A percentile compares a stretch with the other conserved stretches of the same genome.
Evolutionary conservation across 495 filamentous ascomycete species (phyloP).

Genomic region (Podospora bellae-mahoneyi): DNA sequence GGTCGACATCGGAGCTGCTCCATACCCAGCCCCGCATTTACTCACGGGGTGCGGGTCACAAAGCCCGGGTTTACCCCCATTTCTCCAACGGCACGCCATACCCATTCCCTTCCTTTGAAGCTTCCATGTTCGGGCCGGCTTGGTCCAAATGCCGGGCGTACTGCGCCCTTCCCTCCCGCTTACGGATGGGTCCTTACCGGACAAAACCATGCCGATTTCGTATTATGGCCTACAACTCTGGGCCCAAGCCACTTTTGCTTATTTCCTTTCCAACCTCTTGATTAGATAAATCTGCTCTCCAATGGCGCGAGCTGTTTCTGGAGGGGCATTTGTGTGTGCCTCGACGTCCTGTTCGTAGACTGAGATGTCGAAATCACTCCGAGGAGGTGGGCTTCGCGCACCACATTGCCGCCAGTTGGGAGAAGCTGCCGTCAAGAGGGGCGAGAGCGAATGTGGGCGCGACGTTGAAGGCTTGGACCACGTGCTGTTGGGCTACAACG

Average conservation of each 20-base stretch:
- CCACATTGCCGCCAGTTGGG: conserved; percentile 63
- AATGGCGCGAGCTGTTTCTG: background rate
- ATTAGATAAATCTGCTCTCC: background rate
- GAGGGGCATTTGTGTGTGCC: background rate
- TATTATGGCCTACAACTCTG: background rate
- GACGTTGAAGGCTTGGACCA: conserved; percentile 71
- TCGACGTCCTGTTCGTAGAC: background rate
- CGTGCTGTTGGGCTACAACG: conserved; percentile 59
- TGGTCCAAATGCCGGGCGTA: conserved; percentile 2
- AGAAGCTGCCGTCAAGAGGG: conserved; percentile 72
- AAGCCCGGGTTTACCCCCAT: background rate
- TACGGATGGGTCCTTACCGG: background rate
- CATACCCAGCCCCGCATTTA: conserved; percentile 15
- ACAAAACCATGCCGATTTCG: background rate
- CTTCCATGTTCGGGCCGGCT: background rate
- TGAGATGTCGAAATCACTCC: background rate
- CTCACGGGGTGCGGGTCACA: conserved; percentile 15
- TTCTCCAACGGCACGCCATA: background rate
- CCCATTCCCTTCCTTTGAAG: background rate
- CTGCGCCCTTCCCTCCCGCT: background rate
- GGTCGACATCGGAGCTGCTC: conserved; percentile 27
- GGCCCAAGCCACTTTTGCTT: background rate
- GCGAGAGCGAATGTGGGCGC: conserved; percentile 73
- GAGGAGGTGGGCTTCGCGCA: conserved; percentile 42
- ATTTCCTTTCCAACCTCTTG: background rate